Base-by-base conservation (phyloP, 176 grass and related monocot genomes). In the Cenchrus americanus region DNA sequence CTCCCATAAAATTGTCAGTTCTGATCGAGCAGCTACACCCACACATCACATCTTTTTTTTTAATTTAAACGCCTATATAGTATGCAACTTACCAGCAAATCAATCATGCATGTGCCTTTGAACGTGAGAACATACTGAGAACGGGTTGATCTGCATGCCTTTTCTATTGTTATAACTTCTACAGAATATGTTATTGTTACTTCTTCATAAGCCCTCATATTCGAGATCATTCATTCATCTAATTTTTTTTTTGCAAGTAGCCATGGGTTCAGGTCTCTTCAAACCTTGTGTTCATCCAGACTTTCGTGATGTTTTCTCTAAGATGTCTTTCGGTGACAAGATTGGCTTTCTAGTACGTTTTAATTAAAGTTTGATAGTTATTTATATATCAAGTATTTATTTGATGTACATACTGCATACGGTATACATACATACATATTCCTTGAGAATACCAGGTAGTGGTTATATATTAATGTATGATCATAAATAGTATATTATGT, bases 261-360 rank as follows among this genome's bases (percentile, higher is more conserved):
- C 37, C 78, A 88, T 92, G 90, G 81, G 77, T 79, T 81, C 70
- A 69, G 66, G 64, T 43, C 59, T 88, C n/a, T 78, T 85, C 64
- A 63, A 86, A 17, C 12, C 86, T 61, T 27, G 76, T 59, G 43
- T 92, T 50, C 86, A 92, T 62, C 79, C 78, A 42, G 82, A 79
- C 18, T 77, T 92, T 78, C 82, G 66, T 68, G 78, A 68, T 18
- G 37, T 70, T 60, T 85, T 86, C 78, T 72, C 73, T 12, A 88
- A 54, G 66, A 92, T 92, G 90, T 71, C 90, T 44, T 60, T 88
- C 10, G 72, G 78, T 17, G 90, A 92, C 77, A 88, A 88, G 78
- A 79, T 92, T 44, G 15, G 81, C 83, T 92, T 92, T 51, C 40
- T 92, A 5, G 90, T 92, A 86, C 7, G 79, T 59, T 75, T 50